phyloP scores from a whole-genome alignment of 495 filamentous ascomycete genomes.

The Podospora tetraspora region DNA sequence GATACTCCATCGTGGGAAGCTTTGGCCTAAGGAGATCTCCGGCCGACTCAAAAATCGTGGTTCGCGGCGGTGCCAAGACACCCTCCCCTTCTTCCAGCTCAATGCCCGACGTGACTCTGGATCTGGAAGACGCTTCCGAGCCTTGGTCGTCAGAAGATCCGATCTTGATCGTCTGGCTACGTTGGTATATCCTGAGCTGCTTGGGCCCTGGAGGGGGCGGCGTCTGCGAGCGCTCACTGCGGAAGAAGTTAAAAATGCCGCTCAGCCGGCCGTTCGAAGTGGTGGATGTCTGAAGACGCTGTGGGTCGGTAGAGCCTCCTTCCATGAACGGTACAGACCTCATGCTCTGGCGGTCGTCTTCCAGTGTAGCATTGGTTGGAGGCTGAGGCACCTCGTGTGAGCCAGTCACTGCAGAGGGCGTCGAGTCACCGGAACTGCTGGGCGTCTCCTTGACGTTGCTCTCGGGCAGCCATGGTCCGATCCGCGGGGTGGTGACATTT shows the following conservation, averaged over 20 bases:
- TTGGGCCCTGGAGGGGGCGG: conserved; percentile 37
- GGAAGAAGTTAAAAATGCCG: conserved; percentile 61
- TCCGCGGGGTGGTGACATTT: conserved; percentile 42
- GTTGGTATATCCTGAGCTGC: conserved; percentile 66
- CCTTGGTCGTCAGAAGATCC: conserved; percentile 34
- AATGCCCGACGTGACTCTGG: conserved; percentile 38
- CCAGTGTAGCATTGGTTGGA: conserved; percentile 45
- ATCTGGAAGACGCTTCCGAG: conserved; percentile 34
- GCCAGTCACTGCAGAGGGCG: conserved; percentile 20
- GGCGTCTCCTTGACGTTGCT: conserved; percentile 18
- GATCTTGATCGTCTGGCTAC: conserved; percentile 63
- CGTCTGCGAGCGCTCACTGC: conserved; percentile 33
- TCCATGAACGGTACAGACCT: conserved; percentile 30
- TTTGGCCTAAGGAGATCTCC: conserved; percentile 88
- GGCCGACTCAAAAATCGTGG: conserved; percentile 90
- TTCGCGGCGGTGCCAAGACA: conserved; percentile 72
- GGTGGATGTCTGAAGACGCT: conserved; percentile 23
- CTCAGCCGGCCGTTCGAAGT: conserved; percentile 45
- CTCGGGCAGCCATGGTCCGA: conserved; percentile 32
- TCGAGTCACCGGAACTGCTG: conserved; percentile 24
- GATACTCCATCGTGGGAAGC: conserved; percentile 69
- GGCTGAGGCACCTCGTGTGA: conserved; percentile 56
- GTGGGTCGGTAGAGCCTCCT: conserved; percentile 14
- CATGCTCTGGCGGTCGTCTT: conserved; percentile 49
- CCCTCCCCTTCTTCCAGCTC: conserved; percentile 40